These are phyloP conservation scores for Phylloporus arenicola DNA, from an alignment of 768 basidiomycete species.

Conservation along the genomic window DNA sequence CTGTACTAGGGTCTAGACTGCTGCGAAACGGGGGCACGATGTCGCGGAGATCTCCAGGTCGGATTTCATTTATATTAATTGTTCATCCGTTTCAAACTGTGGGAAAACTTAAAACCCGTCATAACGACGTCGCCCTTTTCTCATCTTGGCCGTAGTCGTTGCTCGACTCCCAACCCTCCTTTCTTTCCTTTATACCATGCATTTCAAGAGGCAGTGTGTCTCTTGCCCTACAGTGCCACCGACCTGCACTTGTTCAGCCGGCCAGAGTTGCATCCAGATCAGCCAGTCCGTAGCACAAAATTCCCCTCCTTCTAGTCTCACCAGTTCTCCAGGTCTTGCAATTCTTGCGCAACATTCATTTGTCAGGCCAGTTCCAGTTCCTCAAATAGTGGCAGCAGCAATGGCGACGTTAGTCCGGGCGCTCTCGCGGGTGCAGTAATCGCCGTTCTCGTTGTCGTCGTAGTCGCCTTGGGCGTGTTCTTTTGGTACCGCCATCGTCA, in stretches of 20 bases:
- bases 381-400: constrained; percentile 24
- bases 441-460: constrained; percentile 56
- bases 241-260: constrained; percentile 49
- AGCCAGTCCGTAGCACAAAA: constrained; percentile 42
- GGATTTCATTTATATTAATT: too few species aligned
- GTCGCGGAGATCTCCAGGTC: too few species aligned
- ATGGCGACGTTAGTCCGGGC: constrained; percentile 52
- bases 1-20: too few species aligned
- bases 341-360: constrained; percentile 44
- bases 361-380: constrained; percentile 40
- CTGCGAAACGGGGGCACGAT: too few species aligned
- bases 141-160: constrained; percentile 5
- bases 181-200: constrained; percentile 30
- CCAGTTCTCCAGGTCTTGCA: constrained; percentile 46
- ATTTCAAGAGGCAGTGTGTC: constrained; percentile 42
- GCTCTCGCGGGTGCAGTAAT: constrained; percentile 72
- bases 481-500: constrained; percentile 61
- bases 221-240: constrained; percentile 44
- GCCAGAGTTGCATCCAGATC: constrained; percentile 56
- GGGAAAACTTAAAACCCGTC: not conserved
- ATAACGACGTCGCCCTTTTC: constrained; percentile 1
- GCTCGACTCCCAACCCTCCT: constrained; percentile 27
- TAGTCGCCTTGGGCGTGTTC: constrained; percentile 44
- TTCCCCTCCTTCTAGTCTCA: constrained; percentile 3
- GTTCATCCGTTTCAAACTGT: not conserved